Base-by-base conservation (phyloP, 345 rosid species). In the Salix koriyanagi region DNA sequence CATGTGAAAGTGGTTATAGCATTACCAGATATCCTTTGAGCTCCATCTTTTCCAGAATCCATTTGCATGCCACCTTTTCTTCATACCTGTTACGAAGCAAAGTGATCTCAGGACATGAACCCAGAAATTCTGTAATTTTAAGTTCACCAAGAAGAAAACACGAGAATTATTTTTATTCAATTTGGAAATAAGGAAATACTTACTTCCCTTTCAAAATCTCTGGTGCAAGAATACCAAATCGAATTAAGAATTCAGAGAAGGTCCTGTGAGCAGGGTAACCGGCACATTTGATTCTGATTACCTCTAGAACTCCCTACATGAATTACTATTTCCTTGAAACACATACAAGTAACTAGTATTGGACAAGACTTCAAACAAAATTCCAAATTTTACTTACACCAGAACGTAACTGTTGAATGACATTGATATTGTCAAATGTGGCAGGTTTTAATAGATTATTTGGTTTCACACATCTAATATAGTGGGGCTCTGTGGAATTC, bases 391-490 rank as follows among this genome's bases (percentile, higher is more conserved):
- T 76, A 82, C 97, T 90, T 78, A 91, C 99, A 80, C 97, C 96
- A 75, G 94, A 95, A 42, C 97, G 96, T 79, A 95, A 79, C 50
- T 95, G 97, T 80, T 90, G 99, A 87, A 89, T 76, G 79, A 93
- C 90, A 84, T 81, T 87, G 42, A 62, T 41, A 71, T 85, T 93
- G 65, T 93, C 88, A 82, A 91, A 91, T 81, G 90, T 62, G 56
- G 76, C 78, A 82, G 99, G 94, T 79, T 86, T 83, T 74, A 91
- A 77, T 19, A 78, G 79, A 82, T 79, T 85, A 75, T 95, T 95
- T 75, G 97, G 97, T 90, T 93, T 93, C 73, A 95, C 90, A 79
- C 99, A 95, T 89, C 99, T 87, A 70, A 95, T 90, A 83, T 93
- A 95, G 86, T 91, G 92, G 64, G 97, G 99, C 72, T 91, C 92